phyloP scores from a whole-genome alignment of 164 flowering plant species.

The Akebia trifoliata region DNA sequence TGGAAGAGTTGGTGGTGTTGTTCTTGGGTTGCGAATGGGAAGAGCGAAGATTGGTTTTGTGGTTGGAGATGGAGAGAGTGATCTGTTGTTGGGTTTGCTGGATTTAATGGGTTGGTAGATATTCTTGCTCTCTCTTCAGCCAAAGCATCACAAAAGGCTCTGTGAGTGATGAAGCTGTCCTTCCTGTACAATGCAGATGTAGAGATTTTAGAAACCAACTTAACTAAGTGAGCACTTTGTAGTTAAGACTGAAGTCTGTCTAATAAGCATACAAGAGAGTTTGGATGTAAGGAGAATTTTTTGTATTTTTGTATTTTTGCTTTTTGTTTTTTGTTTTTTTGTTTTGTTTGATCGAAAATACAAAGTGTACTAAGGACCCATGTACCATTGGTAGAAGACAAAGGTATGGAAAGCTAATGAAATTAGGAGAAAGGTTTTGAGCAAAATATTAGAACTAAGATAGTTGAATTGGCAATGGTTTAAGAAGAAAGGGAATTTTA shows the following conservation, averaged over 20 bases:
- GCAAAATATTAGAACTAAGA: too few species aligned
- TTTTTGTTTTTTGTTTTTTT: too few species aligned
- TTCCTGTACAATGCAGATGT: conserved; percentile 38
- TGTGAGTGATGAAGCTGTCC: conserved; percentile 77
- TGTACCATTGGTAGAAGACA: too few species aligned
- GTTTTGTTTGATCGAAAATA: too few species aligned
- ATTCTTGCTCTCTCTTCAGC: conserved; percentile 81
- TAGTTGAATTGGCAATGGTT: too few species aligned
- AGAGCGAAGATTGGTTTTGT: conserved; percentile 9
- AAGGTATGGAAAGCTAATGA: too few species aligned
- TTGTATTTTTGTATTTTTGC: too few species aligned
- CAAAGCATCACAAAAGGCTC: conserved; percentile 81
- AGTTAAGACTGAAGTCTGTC: too few species aligned
- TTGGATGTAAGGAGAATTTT: too few species aligned
- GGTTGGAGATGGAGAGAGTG: conserved; percentile 16
- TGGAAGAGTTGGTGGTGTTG: conserved; percentile 15
- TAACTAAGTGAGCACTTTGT: background rate
- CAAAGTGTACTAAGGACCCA: too few species aligned
- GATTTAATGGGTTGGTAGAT: conserved; percentile 25
- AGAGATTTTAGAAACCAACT: conserved; percentile 3
- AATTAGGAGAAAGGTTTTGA: too few species aligned
- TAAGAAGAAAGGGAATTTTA: background rate
- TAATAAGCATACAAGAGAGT: too few species aligned
- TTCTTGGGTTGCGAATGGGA: conserved; percentile 12
- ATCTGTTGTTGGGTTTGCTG: conserved; percentile 8